Evolutionary conservation across 2,329 filamentous ascomycete genomes (phyloP).

Genomic region (Drechslerella coelobrocha): DNA sequence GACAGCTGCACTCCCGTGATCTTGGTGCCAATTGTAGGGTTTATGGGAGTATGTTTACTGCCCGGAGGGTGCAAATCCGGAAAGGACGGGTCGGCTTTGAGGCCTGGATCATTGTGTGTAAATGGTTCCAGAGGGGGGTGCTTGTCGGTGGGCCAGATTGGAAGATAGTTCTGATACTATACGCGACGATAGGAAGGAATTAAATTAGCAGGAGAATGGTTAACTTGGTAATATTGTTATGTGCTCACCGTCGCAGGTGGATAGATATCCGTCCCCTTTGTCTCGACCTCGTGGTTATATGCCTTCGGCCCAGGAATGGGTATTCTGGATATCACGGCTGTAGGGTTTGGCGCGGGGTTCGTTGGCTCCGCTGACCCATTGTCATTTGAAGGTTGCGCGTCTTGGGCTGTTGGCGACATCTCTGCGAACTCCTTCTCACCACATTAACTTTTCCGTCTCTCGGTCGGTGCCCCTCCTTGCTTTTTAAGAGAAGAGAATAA

Average conservation of each 20-base stretch:
- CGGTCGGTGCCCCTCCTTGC: too few relatives aligned
- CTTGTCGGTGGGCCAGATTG: slow-evolving; percentile 54
- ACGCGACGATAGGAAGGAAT: background rate
- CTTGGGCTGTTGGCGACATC: slow-evolving; percentile 19
- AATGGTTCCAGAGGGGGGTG: slow-evolving; percentile 73
- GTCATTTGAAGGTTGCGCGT: slow-evolving; percentile 6
- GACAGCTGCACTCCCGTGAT: slow-evolving; percentile 75
- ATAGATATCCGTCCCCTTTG: slow-evolving; percentile 24
- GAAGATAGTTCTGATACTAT: slow-evolving; percentile 47
- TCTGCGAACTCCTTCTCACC: background rate
- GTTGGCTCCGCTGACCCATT: slow-evolving; percentile 15
- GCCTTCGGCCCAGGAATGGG: slow-evolving; percentile 43
- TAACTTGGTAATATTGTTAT: background rate
- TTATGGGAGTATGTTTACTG: slow-evolving; percentile 64
- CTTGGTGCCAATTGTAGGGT: slow-evolving; percentile 76
- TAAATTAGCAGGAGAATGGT: background rate
- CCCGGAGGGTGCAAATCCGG: slow-evolving; percentile 69
- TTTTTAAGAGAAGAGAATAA: background rate
- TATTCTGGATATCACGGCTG: slow-evolving; percentile 40
- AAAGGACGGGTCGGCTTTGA: slow-evolving; percentile 73
- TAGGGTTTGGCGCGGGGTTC: slow-evolving; percentile 18
- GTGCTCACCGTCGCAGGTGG: slow-evolving; percentile 34
- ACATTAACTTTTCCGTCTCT: background rate
- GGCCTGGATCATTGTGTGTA: slow-evolving; percentile 76
- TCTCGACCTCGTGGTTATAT: slow-evolving; percentile 36